Evolutionary conservation across 768 basidiomycete species (phyloP), one percentile per base, ranked within the genome.

Genomic region (Harrya chromipes): DNA sequence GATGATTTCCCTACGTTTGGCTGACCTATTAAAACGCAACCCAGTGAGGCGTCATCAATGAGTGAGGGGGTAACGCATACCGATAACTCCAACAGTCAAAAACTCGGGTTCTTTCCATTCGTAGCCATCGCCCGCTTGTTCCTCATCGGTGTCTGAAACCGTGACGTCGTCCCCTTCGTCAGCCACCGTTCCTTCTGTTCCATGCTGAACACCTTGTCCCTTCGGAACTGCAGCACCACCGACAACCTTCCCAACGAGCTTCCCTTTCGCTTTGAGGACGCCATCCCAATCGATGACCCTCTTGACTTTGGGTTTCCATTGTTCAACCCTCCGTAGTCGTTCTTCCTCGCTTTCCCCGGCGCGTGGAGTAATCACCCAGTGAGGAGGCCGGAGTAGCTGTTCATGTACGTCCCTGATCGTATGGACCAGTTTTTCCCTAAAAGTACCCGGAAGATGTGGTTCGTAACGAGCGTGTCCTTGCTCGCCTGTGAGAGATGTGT

Each of bases 1-100:
- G 90, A 92, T 1, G 90, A 93, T 67, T 98, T 98, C 10, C 95
- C 95, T 35, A 95, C 93, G 64, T 97, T 98, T 13, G 94, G 94
- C 62, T 95, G 92, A 31, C 93, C 91, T 86, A 19, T 8, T 1
- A 46, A 17, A 42, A 33, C 23, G 33, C 33, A 46, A 27, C 24
- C 21, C 10, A 13, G 12, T 24, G 26, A 43, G 29, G 21, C 29
- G 20, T 19, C 7, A 23, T 1, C 68, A 17, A 20, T 14, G 50
- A 26, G 17, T 40, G 2, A 9, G 12, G 12, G n/a, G 12, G 11
- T 10, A 11, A 1, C 6, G 16, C 7, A 21, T 60, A 80, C 90
- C 92, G 49, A 94, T 86, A 40, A 94, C 67, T 6, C 92, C 92
- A 45, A 94, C 75, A 1, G 91, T 94, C 37, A 94, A 66, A 58